Base-by-base conservation (phyloP, 495 filamentous ascomycete species). In the Hypoxylon perforatum region DNA sequence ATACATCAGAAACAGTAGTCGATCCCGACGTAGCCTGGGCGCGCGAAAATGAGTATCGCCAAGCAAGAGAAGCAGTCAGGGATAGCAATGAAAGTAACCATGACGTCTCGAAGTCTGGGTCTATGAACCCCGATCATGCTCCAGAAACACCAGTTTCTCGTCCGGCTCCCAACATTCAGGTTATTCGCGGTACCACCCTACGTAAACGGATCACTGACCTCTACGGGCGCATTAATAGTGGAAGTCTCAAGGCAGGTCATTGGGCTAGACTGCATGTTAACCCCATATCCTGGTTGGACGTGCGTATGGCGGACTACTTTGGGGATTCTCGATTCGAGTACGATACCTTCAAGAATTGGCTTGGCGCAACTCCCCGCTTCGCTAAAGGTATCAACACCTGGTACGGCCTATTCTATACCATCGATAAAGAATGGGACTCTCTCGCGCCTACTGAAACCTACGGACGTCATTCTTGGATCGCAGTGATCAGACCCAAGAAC, bases 391-490 rank as follows among this genome's bases (percentile, higher is more conserved):
- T 19, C 1, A 79, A 80, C 39, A 79, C 77, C 1, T 81, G 76
- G 58, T 41, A 72, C 2, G 80, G 80, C 1, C 70, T 83, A 17
- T 84, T 84, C 65, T 82, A 81, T 51, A 83, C 78, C n/a, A 72
- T 78, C 39, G 61, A 73, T 1, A 72, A 70, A 9, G 75, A 70
- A 0, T 82, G 76, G 78, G 68, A 78, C 41, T 59, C 75, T 6
- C 38, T 62, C 3, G 50, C 39, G 39, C 54, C 63, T 44, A 42
- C 46, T 15, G 39, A 54, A 9, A 61, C 58, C 17, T 67, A 63
- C 6, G 52, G 57, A 1, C 69, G 75, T 4, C 73, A 81, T 41
- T 77, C 81, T 5, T 84, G 81, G 81, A 51, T 82, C 17, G 80
- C 69, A 4, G 55, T 80, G 2, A 71, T 75, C 23, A 73, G 81